Conservation (phyloP, 106 monocot species). For the Dendrobium huoshanense region DNA sequence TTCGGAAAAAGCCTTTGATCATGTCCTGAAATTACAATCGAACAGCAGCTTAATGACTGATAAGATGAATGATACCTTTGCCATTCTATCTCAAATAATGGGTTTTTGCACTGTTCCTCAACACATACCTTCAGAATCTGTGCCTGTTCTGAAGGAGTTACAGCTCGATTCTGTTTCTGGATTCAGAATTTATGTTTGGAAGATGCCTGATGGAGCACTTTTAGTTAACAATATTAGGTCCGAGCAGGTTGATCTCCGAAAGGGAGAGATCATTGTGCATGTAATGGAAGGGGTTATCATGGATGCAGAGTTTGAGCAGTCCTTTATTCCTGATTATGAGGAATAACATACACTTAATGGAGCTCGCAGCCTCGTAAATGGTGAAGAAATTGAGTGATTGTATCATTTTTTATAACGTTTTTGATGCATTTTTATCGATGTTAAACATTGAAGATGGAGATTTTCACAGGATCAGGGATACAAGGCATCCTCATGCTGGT, state of each 20-base stretch:
- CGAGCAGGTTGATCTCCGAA: conserved; percentile 39
- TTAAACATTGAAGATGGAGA: too few species aligned
- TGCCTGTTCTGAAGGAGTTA: conserved; percentile 25
- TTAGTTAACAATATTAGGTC: conserved; percentile 56
- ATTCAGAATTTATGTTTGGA: conserved; percentile 39
- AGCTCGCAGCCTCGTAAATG: not conserved
- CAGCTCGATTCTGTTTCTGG: conserved; percentile 68
- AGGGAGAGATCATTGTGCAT: conserved; percentile 55
- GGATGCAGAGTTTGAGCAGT: conserved; percentile 72
- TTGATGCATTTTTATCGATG: too few species aligned
- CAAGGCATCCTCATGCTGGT: too few species aligned
- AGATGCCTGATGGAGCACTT: conserved; percentile 24
- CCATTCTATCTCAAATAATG: conserved; percentile 68
- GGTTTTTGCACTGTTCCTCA: conserved; percentile 57
- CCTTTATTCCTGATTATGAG: conserved; percentile 41
- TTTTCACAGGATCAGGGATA: too few species aligned
- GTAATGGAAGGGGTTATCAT: conserved; percentile 76
- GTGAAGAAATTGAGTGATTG: not conserved
- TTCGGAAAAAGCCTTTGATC: conserved; percentile 44
- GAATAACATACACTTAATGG: not conserved
- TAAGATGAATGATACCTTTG: conserved; percentile 44
- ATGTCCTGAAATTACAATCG: conserved; percentile 29
- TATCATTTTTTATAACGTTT: too few species aligned
- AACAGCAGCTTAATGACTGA: conserved; percentile 20
- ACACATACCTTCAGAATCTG: conserved; percentile 25